These are phyloP conservation scores for Kodamaea neixiangensis DNA, from an alignment of 805 yeast genomes.

Conservation along the genomic window DNA sequence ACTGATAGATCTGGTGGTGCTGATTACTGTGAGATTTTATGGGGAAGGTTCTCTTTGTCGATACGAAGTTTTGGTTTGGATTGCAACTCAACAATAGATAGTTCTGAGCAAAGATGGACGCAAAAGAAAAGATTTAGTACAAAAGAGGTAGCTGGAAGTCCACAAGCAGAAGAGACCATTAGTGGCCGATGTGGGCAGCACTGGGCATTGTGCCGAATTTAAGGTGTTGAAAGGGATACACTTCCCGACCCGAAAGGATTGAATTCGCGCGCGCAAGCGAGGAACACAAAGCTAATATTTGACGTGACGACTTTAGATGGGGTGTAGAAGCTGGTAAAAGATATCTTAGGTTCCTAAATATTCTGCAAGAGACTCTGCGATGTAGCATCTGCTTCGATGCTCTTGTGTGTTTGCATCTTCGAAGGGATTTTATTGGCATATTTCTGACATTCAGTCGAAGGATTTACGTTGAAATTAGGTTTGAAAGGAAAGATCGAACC, in stretches of 20 bases:
- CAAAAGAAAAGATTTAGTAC: not conserved
- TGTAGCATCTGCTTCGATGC: no score
- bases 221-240: not conserved
- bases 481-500: no score
- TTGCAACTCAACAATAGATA: not conserved
- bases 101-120: not conserved
- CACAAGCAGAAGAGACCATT: not conserved
- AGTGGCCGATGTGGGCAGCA: not conserved
- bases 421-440: no score
- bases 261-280: not conserved
- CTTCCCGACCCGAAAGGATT: not conserved
- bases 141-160: not conserved
- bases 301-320: no score
- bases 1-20: not conserved
- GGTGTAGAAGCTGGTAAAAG: no score
- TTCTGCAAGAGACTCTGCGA: no score
- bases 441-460: no score
- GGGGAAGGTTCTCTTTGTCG: no score
- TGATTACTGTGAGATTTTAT: not conserved
- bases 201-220: not conserved
- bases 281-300: not conserved
- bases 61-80: not conserved
- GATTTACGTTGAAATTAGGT: no score
- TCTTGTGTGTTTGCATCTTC: no score
- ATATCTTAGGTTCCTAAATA: no score